Percentiles rank a stretch among this genome's conserved stretches.
Evolutionary conservation across 768 basidiomycete genomes (phyloP).

Genomic region (Mycena galopus): DNA sequence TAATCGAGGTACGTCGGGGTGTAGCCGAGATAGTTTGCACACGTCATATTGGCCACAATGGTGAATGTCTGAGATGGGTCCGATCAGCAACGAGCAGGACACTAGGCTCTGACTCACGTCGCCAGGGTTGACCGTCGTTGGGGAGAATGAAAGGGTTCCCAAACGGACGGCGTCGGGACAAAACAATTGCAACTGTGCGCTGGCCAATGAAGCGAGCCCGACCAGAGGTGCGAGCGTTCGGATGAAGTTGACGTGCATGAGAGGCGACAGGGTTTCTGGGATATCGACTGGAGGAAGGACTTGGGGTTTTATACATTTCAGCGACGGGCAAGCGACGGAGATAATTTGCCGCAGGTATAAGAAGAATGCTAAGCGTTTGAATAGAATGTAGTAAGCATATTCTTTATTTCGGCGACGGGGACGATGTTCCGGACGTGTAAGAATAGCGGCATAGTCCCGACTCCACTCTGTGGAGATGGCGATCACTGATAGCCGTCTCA

Average conservation of each 20-base stretch:
- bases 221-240: slow-evolving; percentile 6
- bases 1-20: slow-evolving; percentile 23
- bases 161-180: slow-evolving; percentile 19
- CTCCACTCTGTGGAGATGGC: too few relatives aligned
- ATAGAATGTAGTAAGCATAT: too few relatives aligned
- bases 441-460: too few relatives aligned
- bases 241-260: slow-evolving; percentile 5
- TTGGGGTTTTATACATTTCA: slow-evolving; percentile 16
- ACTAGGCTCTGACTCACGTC: slow-evolving; percentile 9
- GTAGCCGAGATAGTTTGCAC: slow-evolving; percentile 23
- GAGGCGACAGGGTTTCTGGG: neutral
- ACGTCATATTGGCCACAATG: slow-evolving; percentile 9
- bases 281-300: neutral
- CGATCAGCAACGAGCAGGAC: neutral
- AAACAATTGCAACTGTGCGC: slow-evolving; percentile 12
- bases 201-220: slow-evolving; percentile 5
- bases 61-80: slow-evolving; percentile 13
- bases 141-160: slow-evolving; percentile 5
- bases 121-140: slow-evolving; percentile 7
- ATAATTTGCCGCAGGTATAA: slow-evolving; percentile 5
- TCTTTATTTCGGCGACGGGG: too few relatives aligned
- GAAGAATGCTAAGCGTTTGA: neutral
- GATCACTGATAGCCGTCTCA: too few relatives aligned
- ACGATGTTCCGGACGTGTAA: too few relatives aligned
- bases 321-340: slow-evolving; percentile 5